Base-by-base conservation (phyloP, 139 green algal species). In the Choricystis sp. region DNA sequence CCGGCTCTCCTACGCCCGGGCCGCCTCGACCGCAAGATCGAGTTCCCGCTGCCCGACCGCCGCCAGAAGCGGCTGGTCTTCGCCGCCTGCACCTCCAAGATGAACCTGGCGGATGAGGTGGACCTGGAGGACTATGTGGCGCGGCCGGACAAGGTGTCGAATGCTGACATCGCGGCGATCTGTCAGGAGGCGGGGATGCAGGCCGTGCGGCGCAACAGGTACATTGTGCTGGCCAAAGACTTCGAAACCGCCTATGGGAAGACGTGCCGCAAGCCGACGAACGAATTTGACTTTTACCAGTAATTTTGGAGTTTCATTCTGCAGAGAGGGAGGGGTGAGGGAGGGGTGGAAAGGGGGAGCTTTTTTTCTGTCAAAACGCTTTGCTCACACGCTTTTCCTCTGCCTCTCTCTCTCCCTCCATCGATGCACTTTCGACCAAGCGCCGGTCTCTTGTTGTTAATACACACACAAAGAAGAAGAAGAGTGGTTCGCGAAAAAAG, bases 171-270 rank as follows among this genome's bases (percentile, higher is more conserved):
- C 40, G 56, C 80, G 0, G 79, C 83, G 48, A 93, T 96, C 66
- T 90, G 80, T 74, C 81, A 90, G 71, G 86, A 94, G 72, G 86
- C 86, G 24, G 86, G 86, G 59, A 84, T 94, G 83, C 78, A 90
- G 49, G 94, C 94, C 24, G 94, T 99, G 61, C 81, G 93, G 49
- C 94, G 93, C 71, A 95, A 94, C 77, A 80, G 92, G 24, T 99
- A 99, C 73, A 91, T 99, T 48, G 95, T 99, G 69, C 77, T 98
- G 69, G 85, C 91, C 29, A 98, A 98, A 78, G 94, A 99, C 76
- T 96, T 99, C 72, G 94, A 99, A 72, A 95, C 95, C 80, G 94
- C 86, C 25, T 99, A 99, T 82, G 96, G 96, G 70, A 78, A 85
- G 27, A 90, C 94, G 66, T 85, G 98, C 19, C 28, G 48, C 16